Conservation (phyloP, 371 early-diverging fungal species). For the Mortierella sp. region DNA sequence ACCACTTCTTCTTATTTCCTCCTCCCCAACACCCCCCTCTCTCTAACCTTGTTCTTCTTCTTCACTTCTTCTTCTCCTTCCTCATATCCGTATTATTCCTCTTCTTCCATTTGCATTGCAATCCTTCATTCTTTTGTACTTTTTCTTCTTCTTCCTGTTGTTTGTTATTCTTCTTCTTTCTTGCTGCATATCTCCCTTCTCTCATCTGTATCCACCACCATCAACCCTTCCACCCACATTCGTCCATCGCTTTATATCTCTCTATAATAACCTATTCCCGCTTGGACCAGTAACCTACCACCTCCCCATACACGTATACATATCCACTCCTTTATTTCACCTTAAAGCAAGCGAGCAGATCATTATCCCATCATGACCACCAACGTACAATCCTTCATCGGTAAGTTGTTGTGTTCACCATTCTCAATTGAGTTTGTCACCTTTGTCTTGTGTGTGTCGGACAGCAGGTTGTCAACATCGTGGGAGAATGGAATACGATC, state of each 20-base stretch:
- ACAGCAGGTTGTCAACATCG: neutral
- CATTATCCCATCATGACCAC: constrained; percentile 34
- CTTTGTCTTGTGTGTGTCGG: neutral
- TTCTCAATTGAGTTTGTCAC: neutral
- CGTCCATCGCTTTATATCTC: neutral
- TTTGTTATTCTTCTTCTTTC: constrained; percentile 9
- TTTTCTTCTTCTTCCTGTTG: constrained; percentile 2
- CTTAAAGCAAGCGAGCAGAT: neutral
- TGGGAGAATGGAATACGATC: constrained; percentile 10
- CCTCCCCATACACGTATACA: neutral
- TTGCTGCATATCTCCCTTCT: neutral
- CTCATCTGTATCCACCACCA: constrained; percentile 6
- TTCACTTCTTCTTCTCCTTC: neutral
- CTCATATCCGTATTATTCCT: neutral
- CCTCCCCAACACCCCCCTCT: constrained; percentile 4
- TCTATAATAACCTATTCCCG: constrained; percentile 1
- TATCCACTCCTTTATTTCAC: neutral
- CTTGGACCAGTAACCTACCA: neutral
- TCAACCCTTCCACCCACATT: neutral
- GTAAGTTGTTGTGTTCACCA: constrained; percentile 21
- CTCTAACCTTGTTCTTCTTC: neutral
- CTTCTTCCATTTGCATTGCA: constrained; percentile 1
- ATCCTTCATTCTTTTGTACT: constrained; percentile 2
- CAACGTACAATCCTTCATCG: constrained; percentile 48
- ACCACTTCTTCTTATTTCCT: neutral